phyloP scores from a whole-genome alignment of 441 rosid species.

The Gossypium schwendimanii region DNA sequence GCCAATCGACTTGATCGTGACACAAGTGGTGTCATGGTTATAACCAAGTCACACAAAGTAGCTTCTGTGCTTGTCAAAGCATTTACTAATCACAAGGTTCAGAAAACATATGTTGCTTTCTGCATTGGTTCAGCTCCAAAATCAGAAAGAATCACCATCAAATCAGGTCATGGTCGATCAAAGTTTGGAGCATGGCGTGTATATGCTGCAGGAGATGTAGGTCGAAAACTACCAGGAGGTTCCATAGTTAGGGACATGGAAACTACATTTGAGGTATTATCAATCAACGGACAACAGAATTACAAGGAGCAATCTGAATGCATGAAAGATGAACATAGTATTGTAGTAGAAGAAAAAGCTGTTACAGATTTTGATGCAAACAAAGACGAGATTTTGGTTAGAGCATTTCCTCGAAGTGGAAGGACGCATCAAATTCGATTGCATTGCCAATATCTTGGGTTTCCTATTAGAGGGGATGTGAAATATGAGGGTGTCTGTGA shows the following conservation, averaged over 20 bases:
- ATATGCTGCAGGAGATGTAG: slow-evolving; percentile 66
- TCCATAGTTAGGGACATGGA: slow-evolving; percentile 76
- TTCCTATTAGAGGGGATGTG: slow-evolving; percentile 78
- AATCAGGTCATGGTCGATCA: slow-evolving; percentile 91
- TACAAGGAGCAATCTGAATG: slow-evolving; percentile 21
- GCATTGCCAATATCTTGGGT: slow-evolving; percentile 85
- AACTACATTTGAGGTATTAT: slow-evolving; percentile 63
- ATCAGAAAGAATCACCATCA: slow-evolving; percentile 54
- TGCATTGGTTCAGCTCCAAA: slow-evolving; percentile 60
- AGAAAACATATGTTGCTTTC: slow-evolving; percentile 68
- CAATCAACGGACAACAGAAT: slow-evolving; percentile 36
- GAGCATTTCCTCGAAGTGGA: slow-evolving; percentile 78
- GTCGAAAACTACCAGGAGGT: slow-evolving; percentile 70
- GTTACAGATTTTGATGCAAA: slow-evolving; percentile 18
- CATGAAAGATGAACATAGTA: slow-evolving; percentile 18
- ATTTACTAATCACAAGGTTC: slow-evolving; percentile 65
- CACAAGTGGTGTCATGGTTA: slow-evolving; percentile 7
- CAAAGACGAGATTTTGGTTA: slow-evolving; percentile 54
- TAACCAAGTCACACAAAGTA: slow-evolving; percentile 48
- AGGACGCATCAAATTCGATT: slow-evolving; percentile 91
- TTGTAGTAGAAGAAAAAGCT: slow-evolving; percentile 45
- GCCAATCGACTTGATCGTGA: slow-evolving; percentile 25
- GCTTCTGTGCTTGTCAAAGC: slow-evolving; percentile 83
- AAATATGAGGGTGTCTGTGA: slow-evolving; percentile 76
- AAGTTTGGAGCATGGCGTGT: slow-evolving; percentile 90